phyloP scores from a whole-genome alignment of 306 rosid species.

The Malus fusca region DNA sequence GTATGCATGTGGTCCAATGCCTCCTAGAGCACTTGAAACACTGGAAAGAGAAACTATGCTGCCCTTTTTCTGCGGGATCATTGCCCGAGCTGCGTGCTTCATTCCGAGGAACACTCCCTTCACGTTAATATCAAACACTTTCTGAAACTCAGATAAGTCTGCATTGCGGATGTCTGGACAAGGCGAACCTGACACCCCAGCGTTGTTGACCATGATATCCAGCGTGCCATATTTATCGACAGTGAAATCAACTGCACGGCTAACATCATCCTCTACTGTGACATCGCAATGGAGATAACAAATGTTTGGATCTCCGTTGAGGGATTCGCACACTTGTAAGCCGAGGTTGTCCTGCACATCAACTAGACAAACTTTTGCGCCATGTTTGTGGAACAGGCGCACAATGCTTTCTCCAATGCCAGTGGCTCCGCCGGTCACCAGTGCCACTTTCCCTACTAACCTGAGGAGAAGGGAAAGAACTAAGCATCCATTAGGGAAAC shows the following conservation, averaged over 20 bases:
- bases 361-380: constrained; percentile 73
- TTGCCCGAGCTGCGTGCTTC: constrained; percentile 64
- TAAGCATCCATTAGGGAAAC: not conserved
- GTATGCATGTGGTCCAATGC: constrained; percentile 60
- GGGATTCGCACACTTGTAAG: constrained; percentile 38
- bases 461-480: constrained; percentile 25
- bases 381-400: constrained; percentile 58
- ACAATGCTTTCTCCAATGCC: constrained; percentile 87
- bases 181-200: constrained; percentile 69
- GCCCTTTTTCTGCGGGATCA: constrained; percentile 70
- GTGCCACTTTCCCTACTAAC: constrained; percentile 72
- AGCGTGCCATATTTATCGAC: constrained; percentile 58
- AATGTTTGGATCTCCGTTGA: constrained; percentile 28
- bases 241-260: constrained; percentile 44
- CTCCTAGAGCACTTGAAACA: constrained; percentile 44
- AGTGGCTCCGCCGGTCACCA: constrained; percentile 82
- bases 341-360: constrained; percentile 73
- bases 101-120: constrained; percentile 83
- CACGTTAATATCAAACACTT: constrained; percentile 58
- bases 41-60: constrained; percentile 64
- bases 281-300: constrained; percentile 60
- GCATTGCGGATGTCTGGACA: constrained; percentile 56
- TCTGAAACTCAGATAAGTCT: constrained; percentile 60
- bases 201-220: constrained; percentile 82
- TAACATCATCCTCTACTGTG: constrained; percentile 47